Evolutionary conservation across 805 yeast genomes (phyloP).

Genomic region (Candida tammaniensis): DNA sequence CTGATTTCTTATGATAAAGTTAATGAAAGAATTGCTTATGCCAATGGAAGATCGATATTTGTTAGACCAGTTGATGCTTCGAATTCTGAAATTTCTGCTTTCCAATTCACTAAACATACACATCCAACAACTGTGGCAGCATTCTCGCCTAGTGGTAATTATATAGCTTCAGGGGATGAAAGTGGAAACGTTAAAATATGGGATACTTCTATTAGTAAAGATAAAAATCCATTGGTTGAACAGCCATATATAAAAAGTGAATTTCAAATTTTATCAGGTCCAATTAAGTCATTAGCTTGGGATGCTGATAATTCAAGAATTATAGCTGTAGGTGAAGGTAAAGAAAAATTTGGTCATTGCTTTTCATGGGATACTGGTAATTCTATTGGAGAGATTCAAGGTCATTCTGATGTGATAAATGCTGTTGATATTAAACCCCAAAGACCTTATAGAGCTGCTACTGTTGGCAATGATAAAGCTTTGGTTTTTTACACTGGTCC

Average conservation of each 20-base stretch:
- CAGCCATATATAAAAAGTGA: slow-evolving; percentile 61
- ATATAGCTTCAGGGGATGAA: slow-evolving; percentile 89
- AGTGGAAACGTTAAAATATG: slow-evolving; percentile 88
- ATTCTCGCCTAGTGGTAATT: slow-evolving; percentile 87
- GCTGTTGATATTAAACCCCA: slow-evolving; percentile 81
- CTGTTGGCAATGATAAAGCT: slow-evolving; percentile 86
- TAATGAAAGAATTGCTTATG: slow-evolving; percentile 72
- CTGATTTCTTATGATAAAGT: slow-evolving; percentile 73
- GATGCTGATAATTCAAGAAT: slow-evolving; percentile 83
- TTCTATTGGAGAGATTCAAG: slow-evolving; percentile 93
- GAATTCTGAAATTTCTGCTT: slow-evolving; percentile 41
- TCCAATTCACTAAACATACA: slow-evolving; percentile 74
- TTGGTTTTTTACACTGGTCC: slow-evolving; percentile 88
- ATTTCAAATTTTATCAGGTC: slow-evolving; percentile 74
- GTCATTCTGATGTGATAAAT: slow-evolving; percentile 81
- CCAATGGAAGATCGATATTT: slow-evolving; percentile 76
- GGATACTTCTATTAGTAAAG: slow-evolving; percentile 50
- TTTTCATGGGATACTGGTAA: slow-evolving; percentile 94
- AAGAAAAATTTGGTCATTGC: slow-evolving; percentile 87
- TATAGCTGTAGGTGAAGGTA: slow-evolving; percentile 94
- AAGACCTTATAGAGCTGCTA: slow-evolving; percentile 91
- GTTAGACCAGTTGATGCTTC: slow-evolving; percentile 58
- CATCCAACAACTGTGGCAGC: slow-evolving; percentile 75
- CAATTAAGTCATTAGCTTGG: slow-evolving; percentile 84
- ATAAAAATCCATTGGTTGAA: slow-evolving; percentile 31